Evolutionary conservation across 2,329 filamentous ascomycete genomes (phyloP).

Genomic region (Arthrobotrys entomopaga): DNA sequence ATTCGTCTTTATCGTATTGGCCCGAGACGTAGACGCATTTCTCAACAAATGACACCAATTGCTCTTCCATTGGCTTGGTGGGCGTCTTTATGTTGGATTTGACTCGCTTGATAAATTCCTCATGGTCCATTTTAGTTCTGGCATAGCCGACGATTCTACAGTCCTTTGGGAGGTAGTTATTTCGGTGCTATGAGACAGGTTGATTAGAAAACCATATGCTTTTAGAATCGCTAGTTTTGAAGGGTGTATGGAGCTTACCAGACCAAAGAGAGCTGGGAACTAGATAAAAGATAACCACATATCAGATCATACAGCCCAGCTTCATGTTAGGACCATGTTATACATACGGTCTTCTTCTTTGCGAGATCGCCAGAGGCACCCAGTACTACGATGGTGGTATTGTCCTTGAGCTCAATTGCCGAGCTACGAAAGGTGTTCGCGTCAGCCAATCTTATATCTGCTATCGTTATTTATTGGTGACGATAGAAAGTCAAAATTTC

Average conservation of each 20-base stretch:
- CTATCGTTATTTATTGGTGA: not conserved
- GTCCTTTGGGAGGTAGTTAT: slow-evolving; percentile 97
- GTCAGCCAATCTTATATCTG: slow-evolving; percentile 16
- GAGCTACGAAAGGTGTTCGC: slow-evolving; percentile 64
- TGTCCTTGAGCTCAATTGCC: slow-evolving; percentile 94
- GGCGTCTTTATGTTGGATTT: slow-evolving; percentile 99
- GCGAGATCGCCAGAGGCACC: slow-evolving; percentile 97
- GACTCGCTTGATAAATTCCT: slow-evolving; percentile 92
- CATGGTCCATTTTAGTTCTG: slow-evolving; percentile 98
- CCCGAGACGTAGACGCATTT: slow-evolving; percentile 95
- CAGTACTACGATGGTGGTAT: slow-evolving; percentile 95
- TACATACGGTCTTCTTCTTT: slow-evolving; percentile 96
- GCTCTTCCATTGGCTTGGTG: slow-evolving; percentile 95
- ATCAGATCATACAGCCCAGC: not conserved
- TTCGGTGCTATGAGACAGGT: slow-evolving; percentile 77
- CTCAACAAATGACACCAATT: slow-evolving; percentile 86
- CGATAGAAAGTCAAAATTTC: not conserved
- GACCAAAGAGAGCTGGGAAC: slow-evolving; percentile 96
- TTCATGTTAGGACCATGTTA: not conserved
- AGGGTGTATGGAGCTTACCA: slow-evolving; percentile 74
- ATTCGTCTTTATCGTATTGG: slow-evolving; percentile 96
- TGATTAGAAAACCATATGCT: slow-evolving; percentile 41
- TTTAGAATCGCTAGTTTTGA: slow-evolving; percentile 7
- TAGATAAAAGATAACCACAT: slow-evolving; percentile 61
- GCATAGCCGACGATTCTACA: slow-evolving; percentile 99